These are phyloP conservation scores for Jimgerdemannia lactiflua DNA, from an alignment of 192 early-diverging fungal genomes.

Conservation along the genomic window DNA sequence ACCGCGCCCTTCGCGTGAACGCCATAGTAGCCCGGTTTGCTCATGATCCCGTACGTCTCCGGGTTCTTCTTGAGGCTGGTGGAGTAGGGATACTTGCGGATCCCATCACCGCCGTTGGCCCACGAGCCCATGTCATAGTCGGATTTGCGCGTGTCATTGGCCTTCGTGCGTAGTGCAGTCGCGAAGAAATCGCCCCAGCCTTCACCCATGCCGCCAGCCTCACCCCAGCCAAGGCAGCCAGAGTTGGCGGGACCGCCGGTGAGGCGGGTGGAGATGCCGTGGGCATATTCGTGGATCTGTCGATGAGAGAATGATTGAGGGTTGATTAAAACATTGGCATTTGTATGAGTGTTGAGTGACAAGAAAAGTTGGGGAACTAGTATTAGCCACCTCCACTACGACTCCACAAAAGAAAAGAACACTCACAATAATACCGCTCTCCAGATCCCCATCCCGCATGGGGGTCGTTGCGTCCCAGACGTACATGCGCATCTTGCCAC, in stretches of 20 bases:
- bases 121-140: slow-evolving; percentile 82
- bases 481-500: slow-evolving; percentile 94
- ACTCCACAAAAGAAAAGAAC: neutral
- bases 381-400: too few relatives aligned
- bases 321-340: neutral
- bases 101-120: slow-evolving; percentile 82
- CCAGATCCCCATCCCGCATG: slow-evolving; percentile 83
- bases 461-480: slow-evolving; percentile 79
- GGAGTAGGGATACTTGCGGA: slow-evolving; percentile 85
- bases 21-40: slow-evolving; percentile 84
- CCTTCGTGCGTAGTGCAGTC: slow-evolving; percentile 69
- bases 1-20: slow-evolving; percentile 91
- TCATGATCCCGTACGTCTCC: slow-evolving; percentile 73
- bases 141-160: slow-evolving; percentile 46
- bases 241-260: slow-evolving; percentile 92
- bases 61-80: slow-evolving; percentile 76
- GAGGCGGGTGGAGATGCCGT: slow-evolving; percentile 89
- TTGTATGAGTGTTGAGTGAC: neutral
- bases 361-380: neutral
- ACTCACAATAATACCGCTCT: slow-evolving; percentile 78
- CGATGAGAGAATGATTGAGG: neutral
- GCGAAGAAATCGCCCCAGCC: slow-evolving; percentile 96
- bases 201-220: slow-evolving; percentile 92
- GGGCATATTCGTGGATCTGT: slow-evolving; percentile 87
- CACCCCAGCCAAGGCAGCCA: slow-evolving; percentile 85